phyloP scores from a whole-genome alignment of 495 filamentous ascomycete genomes.

The Podospora anserina region DNA sequence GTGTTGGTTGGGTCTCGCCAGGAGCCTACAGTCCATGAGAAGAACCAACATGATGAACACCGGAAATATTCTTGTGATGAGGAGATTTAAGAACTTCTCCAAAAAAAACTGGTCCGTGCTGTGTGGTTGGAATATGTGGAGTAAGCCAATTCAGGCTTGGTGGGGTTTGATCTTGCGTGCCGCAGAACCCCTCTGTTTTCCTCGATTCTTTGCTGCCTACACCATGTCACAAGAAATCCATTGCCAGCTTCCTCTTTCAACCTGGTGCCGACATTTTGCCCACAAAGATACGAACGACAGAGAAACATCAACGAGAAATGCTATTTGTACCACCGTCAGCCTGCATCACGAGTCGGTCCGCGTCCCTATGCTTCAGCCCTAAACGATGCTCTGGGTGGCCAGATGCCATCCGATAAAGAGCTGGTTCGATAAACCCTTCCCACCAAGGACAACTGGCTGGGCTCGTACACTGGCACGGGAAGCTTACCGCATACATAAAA shows the following conservation, averaged over 20 bases:
- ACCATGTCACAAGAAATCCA: not conserved
- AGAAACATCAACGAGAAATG: not conserved
- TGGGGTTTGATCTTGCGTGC: not conserved
- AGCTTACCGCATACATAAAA: not conserved
- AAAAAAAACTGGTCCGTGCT: not conserved
- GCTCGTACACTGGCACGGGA: not conserved
- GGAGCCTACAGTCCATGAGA: not conserved
- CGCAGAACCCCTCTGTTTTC: not conserved
- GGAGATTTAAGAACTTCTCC: too few relatives aligned
- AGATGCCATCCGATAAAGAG: too few relatives aligned
- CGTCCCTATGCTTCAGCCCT: not conserved
- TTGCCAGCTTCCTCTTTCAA: conserved; percentile 1
- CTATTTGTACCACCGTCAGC: not conserved
- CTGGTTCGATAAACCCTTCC: not conserved
- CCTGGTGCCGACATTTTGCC: not conserved
- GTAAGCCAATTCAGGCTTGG: not conserved
- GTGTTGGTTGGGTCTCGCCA: too few relatives aligned
- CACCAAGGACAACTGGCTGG: not conserved
- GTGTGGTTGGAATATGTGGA: not conserved
- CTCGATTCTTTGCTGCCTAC: not conserved
- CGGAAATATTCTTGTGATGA: too few relatives aligned
- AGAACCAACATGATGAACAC: not conserved
- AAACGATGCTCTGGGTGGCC: not conserved
- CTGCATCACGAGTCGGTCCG: not conserved
- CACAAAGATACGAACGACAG: not conserved